A percentile compares a stretch with the other conserved stretches of the same genome.
These are phyloP conservation scores for Hyaloperonospora brassicae DNA, from an alignment of 352 stramenopile species.

Conservation along the genomic window DNA sequence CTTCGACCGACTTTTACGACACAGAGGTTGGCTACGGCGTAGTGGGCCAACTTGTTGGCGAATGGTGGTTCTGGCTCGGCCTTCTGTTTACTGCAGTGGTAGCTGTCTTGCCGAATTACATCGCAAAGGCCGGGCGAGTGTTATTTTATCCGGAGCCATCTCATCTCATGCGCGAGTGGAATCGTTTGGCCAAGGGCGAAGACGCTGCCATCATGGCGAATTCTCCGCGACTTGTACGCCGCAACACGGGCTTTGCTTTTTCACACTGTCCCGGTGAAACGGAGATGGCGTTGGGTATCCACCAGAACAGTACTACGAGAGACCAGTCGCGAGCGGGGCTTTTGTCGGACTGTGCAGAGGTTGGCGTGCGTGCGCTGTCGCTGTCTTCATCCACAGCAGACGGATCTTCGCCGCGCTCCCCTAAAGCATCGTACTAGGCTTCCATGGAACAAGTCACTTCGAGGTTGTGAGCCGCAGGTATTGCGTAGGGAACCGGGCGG, in stretches of 20 bases:
- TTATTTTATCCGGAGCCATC: conserved; percentile 85
- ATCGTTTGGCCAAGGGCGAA: conserved; percentile 72
- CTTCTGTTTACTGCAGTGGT: conserved; percentile 50
- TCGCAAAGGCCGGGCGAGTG: conserved; percentile 75
- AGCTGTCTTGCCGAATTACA: conserved; percentile 78
- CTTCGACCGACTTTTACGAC: conserved; percentile 71
- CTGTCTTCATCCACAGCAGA: conserved; percentile 48
- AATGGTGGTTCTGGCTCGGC: conserved; percentile 84
- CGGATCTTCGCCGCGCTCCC: conserved; percentile 38
- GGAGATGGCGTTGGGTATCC: conserved; percentile 57
- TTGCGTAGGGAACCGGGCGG: conserved; percentile 13
- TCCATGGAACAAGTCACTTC: conserved; percentile 4
- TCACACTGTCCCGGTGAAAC: conserved; percentile 69
- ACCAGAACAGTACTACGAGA: conserved; percentile 24
- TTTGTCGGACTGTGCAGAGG: conserved; percentile 28
- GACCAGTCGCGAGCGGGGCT: conserved; percentile 11
- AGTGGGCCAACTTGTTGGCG: conserved; percentile 41
- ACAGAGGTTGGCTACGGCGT: conserved; percentile 65
- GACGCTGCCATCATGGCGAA: conserved; percentile 48
- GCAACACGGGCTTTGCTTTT: conserved; percentile 83
- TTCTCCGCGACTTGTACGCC: conserved; percentile 69
- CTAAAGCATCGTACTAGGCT: conserved; percentile 26
- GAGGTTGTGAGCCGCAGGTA: conserved; percentile 5
- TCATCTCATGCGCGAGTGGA: conserved; percentile 87
- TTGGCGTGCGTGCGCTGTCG: conserved; percentile 28